phyloP scores from a whole-genome alignment of 805 yeast genomes.

The Yamadazyma sp. region DNA sequence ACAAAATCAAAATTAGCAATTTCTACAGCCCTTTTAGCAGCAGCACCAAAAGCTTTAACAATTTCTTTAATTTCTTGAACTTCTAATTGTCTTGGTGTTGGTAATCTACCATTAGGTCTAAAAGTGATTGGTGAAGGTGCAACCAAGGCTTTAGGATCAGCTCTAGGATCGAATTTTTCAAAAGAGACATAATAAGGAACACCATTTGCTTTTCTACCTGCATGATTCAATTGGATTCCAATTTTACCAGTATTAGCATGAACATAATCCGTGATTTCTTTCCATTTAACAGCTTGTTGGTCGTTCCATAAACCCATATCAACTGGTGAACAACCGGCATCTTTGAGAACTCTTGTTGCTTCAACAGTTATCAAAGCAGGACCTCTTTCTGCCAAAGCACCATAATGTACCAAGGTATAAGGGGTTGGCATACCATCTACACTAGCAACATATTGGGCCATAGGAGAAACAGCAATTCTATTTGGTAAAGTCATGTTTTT shows the following conservation, averaged over 20 bases:
- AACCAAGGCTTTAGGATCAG: constrained; percentile 9
- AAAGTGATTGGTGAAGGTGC: constrained; percentile 39
- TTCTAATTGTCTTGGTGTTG: constrained; percentile 42
- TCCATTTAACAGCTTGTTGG: constrained; percentile 41
- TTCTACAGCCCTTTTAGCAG: constrained; percentile 48
- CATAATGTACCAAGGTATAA: constrained; percentile 50
- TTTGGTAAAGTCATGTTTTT: constrained; percentile 38
- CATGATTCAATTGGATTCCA: constrained; percentile 56
- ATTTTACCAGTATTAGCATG: constrained; percentile 44
- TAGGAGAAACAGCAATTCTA: constrained; percentile 55
- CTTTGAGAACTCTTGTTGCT: constrained; percentile 38
- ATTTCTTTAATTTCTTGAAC: constrained; percentile 37
- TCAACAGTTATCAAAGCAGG: constrained; percentile 49
- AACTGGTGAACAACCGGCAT: constrained; percentile 42
- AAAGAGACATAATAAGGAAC: constrained; percentile 28
- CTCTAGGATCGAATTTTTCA: constrained; percentile 38
- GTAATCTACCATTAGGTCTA: constrained; percentile 24
- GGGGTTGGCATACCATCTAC: constrained; percentile 42
- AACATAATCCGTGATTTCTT: constrained; percentile 40
- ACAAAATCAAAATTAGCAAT: constrained; percentile 56
- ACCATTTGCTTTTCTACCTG: constrained; percentile 47
- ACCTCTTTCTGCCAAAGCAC: constrained; percentile 45
- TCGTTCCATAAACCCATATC: constrained; percentile 52
- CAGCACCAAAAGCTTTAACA: constrained; percentile 40
- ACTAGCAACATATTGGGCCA: constrained; percentile 50